These are phyloP conservation scores for Solanum bulbocastanum DNA, from an alignment of 257 asterid genomes.

Conservation along the genomic window DNA sequence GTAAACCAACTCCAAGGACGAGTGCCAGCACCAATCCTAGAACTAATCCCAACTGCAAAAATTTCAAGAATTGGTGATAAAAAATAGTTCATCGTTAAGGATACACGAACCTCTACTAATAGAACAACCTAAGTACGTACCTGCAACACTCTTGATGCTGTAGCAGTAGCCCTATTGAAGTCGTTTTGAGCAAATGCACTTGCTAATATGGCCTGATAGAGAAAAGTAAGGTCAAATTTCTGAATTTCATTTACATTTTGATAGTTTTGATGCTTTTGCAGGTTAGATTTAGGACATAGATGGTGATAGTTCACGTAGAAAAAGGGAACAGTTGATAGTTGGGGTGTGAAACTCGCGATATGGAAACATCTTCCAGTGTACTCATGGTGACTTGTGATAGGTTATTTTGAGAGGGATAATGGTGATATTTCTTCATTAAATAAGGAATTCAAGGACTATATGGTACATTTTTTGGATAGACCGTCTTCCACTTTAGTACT, in stretches of 20 bases:
- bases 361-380: background rate
- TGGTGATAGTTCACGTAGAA: background rate
- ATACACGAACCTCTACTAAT: background rate
- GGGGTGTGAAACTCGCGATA: background rate
- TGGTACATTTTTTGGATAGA: background rate
- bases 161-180: conserved; percentile 29
- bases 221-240: background rate
- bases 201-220: conserved; percentile 53
- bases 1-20: conserved; percentile 50
- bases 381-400: background rate
- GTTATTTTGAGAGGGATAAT: background rate
- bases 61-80: background rate
- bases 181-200: conserved; percentile 66
- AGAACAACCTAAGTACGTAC: conserved; percentile 5
- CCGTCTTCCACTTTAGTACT: background rate
- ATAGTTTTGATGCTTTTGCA: background rate
- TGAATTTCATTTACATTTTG: background rate
- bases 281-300: background rate
- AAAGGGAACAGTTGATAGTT: background rate
- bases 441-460: background rate
- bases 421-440: background rate
- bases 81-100: background rate
- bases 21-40: conserved; percentile 48
- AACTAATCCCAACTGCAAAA: conserved; percentile 51
- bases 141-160: conserved; percentile 63